phyloP scores from a whole-genome alignment of 306 rosid genomes.

The Betula pendula region DNA sequence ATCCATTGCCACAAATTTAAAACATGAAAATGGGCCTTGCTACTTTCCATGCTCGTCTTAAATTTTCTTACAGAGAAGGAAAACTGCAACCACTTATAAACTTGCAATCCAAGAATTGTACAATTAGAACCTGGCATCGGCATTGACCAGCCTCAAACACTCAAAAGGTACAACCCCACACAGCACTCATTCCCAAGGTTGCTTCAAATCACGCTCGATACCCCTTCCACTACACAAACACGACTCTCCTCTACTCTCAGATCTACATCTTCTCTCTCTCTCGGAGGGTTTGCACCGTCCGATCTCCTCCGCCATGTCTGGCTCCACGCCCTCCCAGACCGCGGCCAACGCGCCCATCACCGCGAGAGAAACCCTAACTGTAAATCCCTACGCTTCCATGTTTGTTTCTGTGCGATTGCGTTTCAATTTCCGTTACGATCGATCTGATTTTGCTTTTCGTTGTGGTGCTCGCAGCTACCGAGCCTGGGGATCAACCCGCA shows the following conservation, averaged over 20 bases:
- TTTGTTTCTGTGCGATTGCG: neutral
- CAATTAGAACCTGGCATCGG: too few relatives aligned
- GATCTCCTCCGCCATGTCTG: conserved; percentile 5
- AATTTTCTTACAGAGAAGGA: too few relatives aligned
- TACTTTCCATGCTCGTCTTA: too few relatives aligned
- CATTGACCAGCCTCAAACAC: neutral
- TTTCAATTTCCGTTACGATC: neutral
- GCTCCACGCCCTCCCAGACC: conserved; percentile 40
- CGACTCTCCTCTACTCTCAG: neutral
- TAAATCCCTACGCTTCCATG: conserved; percentile 11
- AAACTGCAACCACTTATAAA: too few relatives aligned
- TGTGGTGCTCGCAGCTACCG: conserved; percentile 45
- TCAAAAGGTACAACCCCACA: conserved; percentile 9
- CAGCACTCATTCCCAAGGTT: conserved; percentile 2
- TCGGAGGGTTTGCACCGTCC: neutral
- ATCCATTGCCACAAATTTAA: too few relatives aligned
- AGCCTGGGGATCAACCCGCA: conserved; percentile 74
- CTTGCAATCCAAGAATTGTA: too few relatives aligned
- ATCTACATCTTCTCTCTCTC: conserved; percentile 29
- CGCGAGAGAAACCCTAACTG: conserved; percentile 75
- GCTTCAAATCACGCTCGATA: neutral
- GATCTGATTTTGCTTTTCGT: neutral
- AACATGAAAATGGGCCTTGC: too few relatives aligned
- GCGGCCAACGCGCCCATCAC: conserved; percentile 71
- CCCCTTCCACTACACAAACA: neutral